These are phyloP conservation scores for Ajuga chamaepitys DNA, from an alignment of 257 asterid genomes.

Conservation along the genomic window DNA sequence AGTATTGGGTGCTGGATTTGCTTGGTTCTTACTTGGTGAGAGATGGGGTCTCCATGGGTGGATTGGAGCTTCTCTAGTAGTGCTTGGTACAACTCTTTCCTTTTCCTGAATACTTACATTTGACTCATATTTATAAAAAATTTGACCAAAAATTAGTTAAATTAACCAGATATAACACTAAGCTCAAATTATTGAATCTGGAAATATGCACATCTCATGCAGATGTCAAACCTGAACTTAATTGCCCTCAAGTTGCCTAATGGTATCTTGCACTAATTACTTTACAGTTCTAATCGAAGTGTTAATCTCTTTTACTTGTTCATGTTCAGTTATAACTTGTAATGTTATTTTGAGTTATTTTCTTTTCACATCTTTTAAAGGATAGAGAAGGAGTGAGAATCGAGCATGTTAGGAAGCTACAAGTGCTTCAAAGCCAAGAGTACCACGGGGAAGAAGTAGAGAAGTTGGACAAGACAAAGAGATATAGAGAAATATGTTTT, in stretches of 20 bases:
- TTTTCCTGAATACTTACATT: neutral
- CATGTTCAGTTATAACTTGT: too few species aligned
- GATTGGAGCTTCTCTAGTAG: conserved; percentile 77
- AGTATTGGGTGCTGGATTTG: conserved; percentile 84
- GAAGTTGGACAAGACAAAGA: too few species aligned
- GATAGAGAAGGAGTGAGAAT: too few species aligned
- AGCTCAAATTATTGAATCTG: neutral
- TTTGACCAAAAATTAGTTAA: neutral
- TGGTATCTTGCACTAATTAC: too few species aligned
- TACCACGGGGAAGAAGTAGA: too few species aligned
- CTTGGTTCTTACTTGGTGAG: conserved; percentile 84
- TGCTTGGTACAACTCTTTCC: conserved; percentile 43
- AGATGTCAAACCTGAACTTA: neutral
- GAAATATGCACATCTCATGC: neutral
- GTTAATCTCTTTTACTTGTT: too few species aligned
- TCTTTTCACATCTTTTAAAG: too few species aligned
- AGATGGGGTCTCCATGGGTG: conserved; percentile 77
- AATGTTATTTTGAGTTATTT: too few species aligned
- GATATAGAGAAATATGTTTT: too few species aligned
- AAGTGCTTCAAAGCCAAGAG: too few species aligned
- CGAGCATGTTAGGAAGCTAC: too few species aligned
- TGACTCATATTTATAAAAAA: neutral
- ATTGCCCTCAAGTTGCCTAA: neutral
- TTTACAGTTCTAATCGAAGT: too few species aligned
- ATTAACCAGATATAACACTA: neutral